Percentiles rank a stretch among this genome's conserved stretches.
Conservation (phyloP, 192 early-diverging fungal genomes). For the Coemansia sp. region DNA sequence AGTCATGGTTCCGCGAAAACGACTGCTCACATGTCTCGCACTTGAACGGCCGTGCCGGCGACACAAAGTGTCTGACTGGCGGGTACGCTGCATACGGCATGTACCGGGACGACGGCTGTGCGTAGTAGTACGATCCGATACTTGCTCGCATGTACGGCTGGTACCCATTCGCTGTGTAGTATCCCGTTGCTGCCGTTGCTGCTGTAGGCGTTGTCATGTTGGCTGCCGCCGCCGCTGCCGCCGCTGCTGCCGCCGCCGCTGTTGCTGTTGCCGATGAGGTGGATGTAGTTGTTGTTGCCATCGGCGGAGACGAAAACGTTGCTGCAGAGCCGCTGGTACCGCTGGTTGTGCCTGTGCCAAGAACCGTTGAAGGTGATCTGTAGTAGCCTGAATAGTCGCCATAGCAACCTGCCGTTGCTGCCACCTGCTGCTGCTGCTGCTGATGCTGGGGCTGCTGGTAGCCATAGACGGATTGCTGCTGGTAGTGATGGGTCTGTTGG, state of each 20-base stretch:
- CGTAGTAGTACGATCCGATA: constrained; percentile 47
- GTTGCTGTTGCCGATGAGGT: background rate
- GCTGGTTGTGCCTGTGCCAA: constrained; percentile 12
- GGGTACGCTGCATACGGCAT: constrained; percentile 51
- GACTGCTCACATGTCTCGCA: constrained; percentile 57
- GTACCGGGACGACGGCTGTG: constrained; percentile 45
- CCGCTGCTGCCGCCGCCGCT: background rate
- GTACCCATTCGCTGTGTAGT: constrained; percentile 44
- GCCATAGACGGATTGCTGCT: constrained; percentile 9
- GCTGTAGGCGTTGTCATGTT: constrained; percentile 8
- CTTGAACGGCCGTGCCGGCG: constrained; percentile 57
- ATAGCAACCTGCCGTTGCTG: constrained; percentile 30
- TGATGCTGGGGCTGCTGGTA: constrained; percentile 16
- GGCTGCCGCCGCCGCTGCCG: constrained; percentile 36
- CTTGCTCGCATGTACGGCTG: constrained; percentile 49
- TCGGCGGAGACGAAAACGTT: background rate
- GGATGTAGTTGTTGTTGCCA: constrained; percentile 7
- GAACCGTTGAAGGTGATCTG: constrained; percentile 41
- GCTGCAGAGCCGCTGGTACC: background rate
- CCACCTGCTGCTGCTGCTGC: constrained; percentile 17
- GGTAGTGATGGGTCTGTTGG: constrained; percentile 11
- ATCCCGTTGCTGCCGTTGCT: constrained; percentile 38
- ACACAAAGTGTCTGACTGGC: constrained; percentile 54
- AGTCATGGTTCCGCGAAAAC: constrained; percentile 75
- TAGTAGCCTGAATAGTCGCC: constrained; percentile 51